These are phyloP conservation scores for Neocatenulostroma microsporum DNA, from an alignment of 2,329 filamentous ascomycete species.

Conservation along the genomic window DNA sequence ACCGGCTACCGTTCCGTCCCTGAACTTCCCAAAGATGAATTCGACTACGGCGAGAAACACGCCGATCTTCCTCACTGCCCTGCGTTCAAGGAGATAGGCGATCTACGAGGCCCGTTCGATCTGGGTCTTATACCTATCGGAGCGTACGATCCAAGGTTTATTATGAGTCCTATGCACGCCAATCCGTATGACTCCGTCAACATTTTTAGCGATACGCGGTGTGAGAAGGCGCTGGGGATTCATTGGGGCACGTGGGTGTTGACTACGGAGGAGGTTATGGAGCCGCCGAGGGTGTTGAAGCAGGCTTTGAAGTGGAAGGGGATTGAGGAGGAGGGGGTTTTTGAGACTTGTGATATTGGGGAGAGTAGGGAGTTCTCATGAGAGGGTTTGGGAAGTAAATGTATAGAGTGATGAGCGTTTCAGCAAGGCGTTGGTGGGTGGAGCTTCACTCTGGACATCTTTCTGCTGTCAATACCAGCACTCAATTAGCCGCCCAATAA, in stretches of 20 bases:
- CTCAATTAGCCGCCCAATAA: too few relatives aligned
- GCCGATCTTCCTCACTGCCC: slow-evolving; percentile 62
- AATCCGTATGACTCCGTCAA: slow-evolving; percentile 82
- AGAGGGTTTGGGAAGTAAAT: too few relatives aligned
- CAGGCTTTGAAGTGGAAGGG: slow-evolving; percentile 62
- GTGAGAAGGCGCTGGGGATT: slow-evolving; percentile 70
- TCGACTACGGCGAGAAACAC: slow-evolving; percentile 65
- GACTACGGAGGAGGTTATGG: slow-evolving; percentile 75
- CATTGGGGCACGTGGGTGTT: slow-evolving; percentile 88
- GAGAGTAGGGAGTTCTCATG: slow-evolving; percentile 67
- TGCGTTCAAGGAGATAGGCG: slow-evolving; percentile 76
- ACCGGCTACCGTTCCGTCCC: slow-evolving; percentile 82
- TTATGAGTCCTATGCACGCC: slow-evolving; percentile 77
- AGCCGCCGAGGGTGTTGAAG: slow-evolving; percentile 67
- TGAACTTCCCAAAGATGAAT: slow-evolving; percentile 50
- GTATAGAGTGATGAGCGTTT: background rate
- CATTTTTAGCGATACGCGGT: slow-evolving; percentile 78
- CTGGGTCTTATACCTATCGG: slow-evolving; percentile 90
- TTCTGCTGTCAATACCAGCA: too few relatives aligned
- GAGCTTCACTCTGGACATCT: slow-evolving; percentile 6
- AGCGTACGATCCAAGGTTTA: slow-evolving; percentile 65
- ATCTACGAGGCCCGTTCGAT: slow-evolving; percentile 75
- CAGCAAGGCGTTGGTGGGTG: slow-evolving; percentile 6
- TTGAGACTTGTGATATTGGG: slow-evolving; percentile 77
- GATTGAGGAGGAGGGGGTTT: slow-evolving; percentile 62